A percentile compares a stretch with the other conserved stretches of the same genome.
phyloP scores from a whole-genome alignment of 2,329 filamentous ascomycete genomes.

The Lecanosticta acicola region DNA sequence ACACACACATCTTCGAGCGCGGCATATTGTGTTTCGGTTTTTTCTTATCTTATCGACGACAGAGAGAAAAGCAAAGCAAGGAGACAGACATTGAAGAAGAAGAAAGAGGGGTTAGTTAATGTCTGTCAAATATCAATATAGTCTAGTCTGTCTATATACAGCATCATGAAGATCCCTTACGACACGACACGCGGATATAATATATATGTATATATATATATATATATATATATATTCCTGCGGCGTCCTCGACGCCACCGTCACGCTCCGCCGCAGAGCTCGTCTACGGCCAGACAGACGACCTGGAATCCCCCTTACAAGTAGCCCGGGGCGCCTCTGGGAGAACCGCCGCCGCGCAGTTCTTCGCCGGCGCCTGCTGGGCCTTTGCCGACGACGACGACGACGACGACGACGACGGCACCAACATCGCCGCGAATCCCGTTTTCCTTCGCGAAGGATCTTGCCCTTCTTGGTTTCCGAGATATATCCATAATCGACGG shows the following conservation, averaged over 20 bases:
- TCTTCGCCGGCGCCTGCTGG: slow-evolving; percentile 19
- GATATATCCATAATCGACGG: slow-evolving; percentile 42
- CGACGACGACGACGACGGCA: slow-evolving; percentile 42
- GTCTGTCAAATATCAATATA: too few species aligned
- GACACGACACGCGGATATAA: too few species aligned
- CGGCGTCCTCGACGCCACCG: slow-evolving; percentile 50
- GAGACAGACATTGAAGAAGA: too few species aligned
- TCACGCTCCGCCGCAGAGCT: slow-evolving; percentile 44
- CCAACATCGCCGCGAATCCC: slow-evolving; percentile 49
- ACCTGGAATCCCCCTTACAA: slow-evolving; percentile 26
- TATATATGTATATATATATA: too few species aligned
- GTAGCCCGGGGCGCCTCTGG: slow-evolving; percentile 12
- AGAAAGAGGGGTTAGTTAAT: too few species aligned
- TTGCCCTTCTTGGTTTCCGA: slow-evolving; percentile 47
- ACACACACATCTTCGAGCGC: too few species aligned
- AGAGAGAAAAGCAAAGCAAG: too few species aligned
- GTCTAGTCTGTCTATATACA: too few species aligned
- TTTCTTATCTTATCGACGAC: too few species aligned
- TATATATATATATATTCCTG: too few species aligned
- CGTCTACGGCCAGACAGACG: slow-evolving; percentile 39
- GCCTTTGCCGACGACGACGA: slow-evolving; percentile 57
- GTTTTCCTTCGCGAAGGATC: slow-evolving; percentile 50
- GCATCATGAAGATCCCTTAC: too few species aligned
- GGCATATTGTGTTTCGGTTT: too few species aligned
- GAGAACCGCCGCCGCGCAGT: slow-evolving; percentile 18